Conservation (phyloP, 352 stramenopile species). For the Phytophthora hibernalis region DNA sequence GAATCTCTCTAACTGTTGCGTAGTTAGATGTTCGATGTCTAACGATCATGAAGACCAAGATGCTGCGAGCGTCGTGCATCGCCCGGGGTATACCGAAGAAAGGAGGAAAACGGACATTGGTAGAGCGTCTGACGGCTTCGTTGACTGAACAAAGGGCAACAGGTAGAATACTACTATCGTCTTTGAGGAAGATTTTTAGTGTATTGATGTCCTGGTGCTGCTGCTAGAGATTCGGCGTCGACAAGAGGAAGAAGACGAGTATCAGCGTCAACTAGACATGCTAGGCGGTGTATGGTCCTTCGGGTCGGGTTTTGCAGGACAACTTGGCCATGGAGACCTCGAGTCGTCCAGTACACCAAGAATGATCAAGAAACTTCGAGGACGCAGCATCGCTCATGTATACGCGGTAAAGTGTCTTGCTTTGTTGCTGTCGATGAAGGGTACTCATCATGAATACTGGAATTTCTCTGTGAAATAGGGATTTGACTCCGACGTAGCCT, state of each 20-base stretch:
- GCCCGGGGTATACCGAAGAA: conserved; percentile 65
- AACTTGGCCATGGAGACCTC: conserved; percentile 77
- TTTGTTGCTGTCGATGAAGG: background rate
- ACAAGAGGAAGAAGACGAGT: conserved; percentile 69
- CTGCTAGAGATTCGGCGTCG: conserved; percentile 61
- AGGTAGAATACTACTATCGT: conserved; percentile 30
- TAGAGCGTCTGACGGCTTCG: conserved; percentile 62
- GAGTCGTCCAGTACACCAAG: conserved; percentile 59
- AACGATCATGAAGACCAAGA: conserved; percentile 86
- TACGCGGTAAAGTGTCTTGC: conserved; percentile 59
- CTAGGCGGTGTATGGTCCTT: conserved; percentile 86
- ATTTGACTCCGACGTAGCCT: conserved; percentile 85
- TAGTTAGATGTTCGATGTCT: conserved; percentile 84
- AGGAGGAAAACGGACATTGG: conserved; percentile 71
- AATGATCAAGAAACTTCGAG: conserved; percentile 78
- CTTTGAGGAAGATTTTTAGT: background rate
- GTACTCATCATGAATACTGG: background rate
- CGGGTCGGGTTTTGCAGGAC: conserved; percentile 71
- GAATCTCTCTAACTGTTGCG: too few species aligned
- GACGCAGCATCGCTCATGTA: conserved; percentile 71
- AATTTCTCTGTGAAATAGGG: conserved; percentile 40
- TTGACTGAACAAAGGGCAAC: conserved; percentile 66
- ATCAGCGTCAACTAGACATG: conserved; percentile 80
- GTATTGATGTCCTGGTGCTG: background rate
- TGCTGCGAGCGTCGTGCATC: conserved; percentile 81